phyloP scores from a whole-genome alignment of 441 rosid genomes.

The Pelargonium citronellum region DNA sequence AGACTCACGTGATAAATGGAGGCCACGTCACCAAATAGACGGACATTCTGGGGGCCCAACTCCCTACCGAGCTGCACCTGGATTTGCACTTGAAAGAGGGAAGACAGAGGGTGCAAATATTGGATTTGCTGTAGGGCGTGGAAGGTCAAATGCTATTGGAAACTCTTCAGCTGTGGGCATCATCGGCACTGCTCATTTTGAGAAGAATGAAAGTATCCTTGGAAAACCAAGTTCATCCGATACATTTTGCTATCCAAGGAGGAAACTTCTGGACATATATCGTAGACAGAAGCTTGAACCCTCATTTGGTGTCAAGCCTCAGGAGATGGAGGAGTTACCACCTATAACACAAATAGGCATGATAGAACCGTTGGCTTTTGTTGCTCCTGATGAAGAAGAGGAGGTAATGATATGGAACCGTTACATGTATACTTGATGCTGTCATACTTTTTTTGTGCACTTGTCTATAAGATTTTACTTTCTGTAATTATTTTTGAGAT shows the following conservation, averaged over 20 bases:
- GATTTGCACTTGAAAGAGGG: constrained; percentile 73
- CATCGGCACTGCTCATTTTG: constrained; percentile 25
- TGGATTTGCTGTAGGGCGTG: constrained; percentile 78
- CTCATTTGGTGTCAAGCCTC: constrained; percentile 39
- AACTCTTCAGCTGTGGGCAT: constrained; percentile 31
- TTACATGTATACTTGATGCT: neutral
- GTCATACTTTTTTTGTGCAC: neutral
- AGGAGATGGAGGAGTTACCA: constrained; percentile 50
- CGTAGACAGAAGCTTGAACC: constrained; percentile 51
- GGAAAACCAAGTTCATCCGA: constrained; percentile 33
- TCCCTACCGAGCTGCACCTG: constrained; percentile 77
- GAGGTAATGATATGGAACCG: constrained; percentile 36
- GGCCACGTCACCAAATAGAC: constrained; percentile 76
- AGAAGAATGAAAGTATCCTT: constrained; percentile 14
- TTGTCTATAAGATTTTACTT: neutral
- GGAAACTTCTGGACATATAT: constrained; percentile 82
- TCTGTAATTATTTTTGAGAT: neutral
- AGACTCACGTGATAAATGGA: constrained; percentile 94
- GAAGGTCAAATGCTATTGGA: constrained; percentile 48
- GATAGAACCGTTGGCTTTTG: constrained; percentile 68
- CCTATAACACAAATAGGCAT: constrained; percentile 37
- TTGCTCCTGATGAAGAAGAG: constrained; percentile 64
- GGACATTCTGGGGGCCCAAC: constrained; percentile 35
- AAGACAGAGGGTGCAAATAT: constrained; percentile 46
- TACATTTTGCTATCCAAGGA: constrained; percentile 64